These are phyloP conservation scores for Neurospora sp. DNA, from an alignment of 495 filamentous ascomycete species.

Conservation along the genomic window DNA sequence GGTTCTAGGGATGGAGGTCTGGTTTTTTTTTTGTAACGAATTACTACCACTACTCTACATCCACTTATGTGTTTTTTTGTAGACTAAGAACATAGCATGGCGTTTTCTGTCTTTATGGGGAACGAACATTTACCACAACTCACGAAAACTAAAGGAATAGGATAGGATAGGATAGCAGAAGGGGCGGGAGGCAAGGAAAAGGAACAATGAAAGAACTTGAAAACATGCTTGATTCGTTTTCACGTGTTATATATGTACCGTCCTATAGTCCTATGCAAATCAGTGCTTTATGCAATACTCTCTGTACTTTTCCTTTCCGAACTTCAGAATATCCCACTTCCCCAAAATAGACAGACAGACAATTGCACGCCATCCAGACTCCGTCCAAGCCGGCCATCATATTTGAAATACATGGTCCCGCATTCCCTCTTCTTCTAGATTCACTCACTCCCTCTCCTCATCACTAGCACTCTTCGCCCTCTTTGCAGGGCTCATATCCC, in stretches of 20 bases:
- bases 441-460: background rate
- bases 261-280: background rate
- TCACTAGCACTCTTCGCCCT: conserved; percentile 7
- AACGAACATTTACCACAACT: background rate
- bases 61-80: background rate
- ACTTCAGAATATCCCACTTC: no score
- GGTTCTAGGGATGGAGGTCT: background rate
- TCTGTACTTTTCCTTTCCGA: background rate
- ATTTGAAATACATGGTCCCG: no score
- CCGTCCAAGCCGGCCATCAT: no score
- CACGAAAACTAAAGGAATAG: background rate
- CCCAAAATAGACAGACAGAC: no score
- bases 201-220: background rate
- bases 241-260: background rate
- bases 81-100: background rate
- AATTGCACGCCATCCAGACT: no score
- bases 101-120: background rate
- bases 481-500: conserved; percentile 26
- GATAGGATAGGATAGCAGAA: background rate
- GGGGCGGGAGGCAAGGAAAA: background rate
- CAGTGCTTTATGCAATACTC: background rate
- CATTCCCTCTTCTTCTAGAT: no score
- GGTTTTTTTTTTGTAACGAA: background rate
- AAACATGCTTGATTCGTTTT: background rate
- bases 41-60: background rate